Percentiles rank a stretch among this genome's conserved stretches.
These are phyloP conservation scores for Wickerhamomyces mucosus DNA, from an alignment of 805 yeast species.

Conservation along the genomic window DNA sequence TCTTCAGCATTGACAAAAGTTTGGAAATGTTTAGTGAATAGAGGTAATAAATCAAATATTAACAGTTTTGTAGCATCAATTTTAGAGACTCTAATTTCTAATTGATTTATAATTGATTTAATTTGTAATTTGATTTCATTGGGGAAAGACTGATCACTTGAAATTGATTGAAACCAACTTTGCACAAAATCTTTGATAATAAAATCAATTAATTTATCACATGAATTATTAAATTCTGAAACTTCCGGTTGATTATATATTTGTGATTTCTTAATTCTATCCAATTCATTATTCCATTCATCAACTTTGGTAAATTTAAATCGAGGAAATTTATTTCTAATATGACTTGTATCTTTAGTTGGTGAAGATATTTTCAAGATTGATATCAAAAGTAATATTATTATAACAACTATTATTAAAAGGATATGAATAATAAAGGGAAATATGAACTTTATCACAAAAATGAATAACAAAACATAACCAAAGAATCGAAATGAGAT, in stretches of 20 bases:
- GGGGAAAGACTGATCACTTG: slow-evolving; percentile 28
- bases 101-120: slow-evolving; percentile 26
- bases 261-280: slow-evolving; percentile 8
- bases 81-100: slow-evolving; percentile 32
- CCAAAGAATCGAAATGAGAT: no score
- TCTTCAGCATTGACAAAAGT: slow-evolving; percentile 36
- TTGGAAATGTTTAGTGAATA: slow-evolving; percentile 54
- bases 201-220: slow-evolving; percentile 35
- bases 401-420: no score
- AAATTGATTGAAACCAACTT: slow-evolving; percentile 46
- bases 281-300: slow-evolving; percentile 23
- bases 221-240: slow-evolving; percentile 25
- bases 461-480: no score
- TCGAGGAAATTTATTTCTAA: slow-evolving; percentile 12
- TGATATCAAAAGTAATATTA: background rate
- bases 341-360: slow-evolving; percentile 1
- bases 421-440: no score
- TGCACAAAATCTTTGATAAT: slow-evolving; percentile 43
- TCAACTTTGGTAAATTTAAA: slow-evolving; percentile 18
- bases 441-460: no score
- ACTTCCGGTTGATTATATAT: slow-evolving; percentile 2
- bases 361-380: slow-evolving; percentile 4
- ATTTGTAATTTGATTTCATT: slow-evolving; percentile 34
- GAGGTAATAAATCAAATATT: slow-evolving; percentile 51
- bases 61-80: slow-evolving; percentile 49